A percentile compares a stretch with the other conserved stretches of the same genome.
These are phyloP conservation scores for Alternaria sp. DNA, from an alignment of 2,329 filamentous ascomycete species.

Conservation along the genomic window DNA sequence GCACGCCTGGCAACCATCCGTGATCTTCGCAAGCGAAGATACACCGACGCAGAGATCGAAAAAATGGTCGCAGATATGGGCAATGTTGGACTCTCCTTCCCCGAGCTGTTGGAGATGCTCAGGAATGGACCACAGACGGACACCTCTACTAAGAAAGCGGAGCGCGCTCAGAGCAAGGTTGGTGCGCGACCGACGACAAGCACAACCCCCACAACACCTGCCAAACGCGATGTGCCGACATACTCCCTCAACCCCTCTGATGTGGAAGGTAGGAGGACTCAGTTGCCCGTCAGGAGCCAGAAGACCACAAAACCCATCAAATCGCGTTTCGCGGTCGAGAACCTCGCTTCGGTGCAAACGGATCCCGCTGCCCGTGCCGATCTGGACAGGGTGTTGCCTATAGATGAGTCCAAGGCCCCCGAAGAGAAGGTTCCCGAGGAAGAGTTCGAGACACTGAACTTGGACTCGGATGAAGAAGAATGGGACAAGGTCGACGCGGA, in stretches of 20 bases:
- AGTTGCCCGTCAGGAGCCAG: neutral
- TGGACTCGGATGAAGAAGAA: neutral
- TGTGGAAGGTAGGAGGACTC: neutral
- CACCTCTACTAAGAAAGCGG: neutral
- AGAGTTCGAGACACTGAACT: neutral
- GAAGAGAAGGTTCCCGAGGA: neutral
- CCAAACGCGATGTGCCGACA: neutral
- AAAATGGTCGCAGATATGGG: neutral
- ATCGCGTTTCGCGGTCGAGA: neutral
- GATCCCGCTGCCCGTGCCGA: neutral
- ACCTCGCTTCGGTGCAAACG: neutral
- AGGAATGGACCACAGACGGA: neutral
- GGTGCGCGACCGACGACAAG: neutral
- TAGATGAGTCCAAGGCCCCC: neutral
- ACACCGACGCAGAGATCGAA: neutral
- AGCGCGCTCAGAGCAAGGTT: neutral
- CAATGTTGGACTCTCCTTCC: neutral
- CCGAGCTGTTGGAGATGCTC: neutral
- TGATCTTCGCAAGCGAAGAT: neutral
- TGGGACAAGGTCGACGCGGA: neutral
- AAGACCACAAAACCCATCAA: neutral
- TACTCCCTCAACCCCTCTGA: neutral
- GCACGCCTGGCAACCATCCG: neutral
- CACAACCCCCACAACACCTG: neutral
- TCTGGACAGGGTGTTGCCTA: neutral